Evolutionary conservation across 2,329 filamentous ascomycete species (phyloP), one percentile per base, ranked within the genome.

Genomic region (Paraconiothyrium sp.): DNA sequence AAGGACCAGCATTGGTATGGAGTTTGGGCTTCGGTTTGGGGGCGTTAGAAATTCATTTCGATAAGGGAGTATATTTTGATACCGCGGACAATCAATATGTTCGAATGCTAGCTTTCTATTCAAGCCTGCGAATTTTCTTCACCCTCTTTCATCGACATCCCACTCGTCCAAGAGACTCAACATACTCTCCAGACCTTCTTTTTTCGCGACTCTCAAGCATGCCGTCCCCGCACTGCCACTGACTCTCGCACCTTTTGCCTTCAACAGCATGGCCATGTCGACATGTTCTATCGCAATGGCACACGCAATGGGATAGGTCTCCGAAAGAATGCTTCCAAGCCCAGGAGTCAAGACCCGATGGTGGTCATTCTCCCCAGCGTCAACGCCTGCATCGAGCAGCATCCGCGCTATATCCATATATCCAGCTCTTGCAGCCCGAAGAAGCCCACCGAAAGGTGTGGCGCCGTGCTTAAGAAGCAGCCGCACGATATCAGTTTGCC

Each of bases 391-490:
- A 22, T 54, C 37, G 2, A 54, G 39, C 22, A 54, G 27, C 3
- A 54, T 54, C 7, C n/a, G 16, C 5, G 41, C 51, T 8, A 54
- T 44, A 34, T 54, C 51, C 51, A 54, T 46, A 27, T 44, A 54
- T 3, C 51, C 51, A n/a, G 16, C 30, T 13, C 39, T 34, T 8
- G 37, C 51, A 24, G 51, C 51, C 9, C 51, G 27, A 9, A 44
- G 39, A 43, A 54, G 51, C 22, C 24, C 51, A 43, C 51, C 51
- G 34, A 32, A 54, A 20, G 51, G 11, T 24, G 41, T 39, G 0
- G 51, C 51, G 4, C 37, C 51, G 7, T 54, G 51, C 1, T 44
- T 39, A 20, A 54, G 39, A 34, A 54, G 51, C 14, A 44, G 20
- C 8, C 39, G 51, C 3, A 54, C 51, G 13, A 54, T 44, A 22